Percentiles rank a stretch among this genome's conserved stretches.
These are phyloP conservation scores for Aspergillus conjunctus DNA, from an alignment of 495 filamentous ascomycete species.

Conservation along the genomic window DNA sequence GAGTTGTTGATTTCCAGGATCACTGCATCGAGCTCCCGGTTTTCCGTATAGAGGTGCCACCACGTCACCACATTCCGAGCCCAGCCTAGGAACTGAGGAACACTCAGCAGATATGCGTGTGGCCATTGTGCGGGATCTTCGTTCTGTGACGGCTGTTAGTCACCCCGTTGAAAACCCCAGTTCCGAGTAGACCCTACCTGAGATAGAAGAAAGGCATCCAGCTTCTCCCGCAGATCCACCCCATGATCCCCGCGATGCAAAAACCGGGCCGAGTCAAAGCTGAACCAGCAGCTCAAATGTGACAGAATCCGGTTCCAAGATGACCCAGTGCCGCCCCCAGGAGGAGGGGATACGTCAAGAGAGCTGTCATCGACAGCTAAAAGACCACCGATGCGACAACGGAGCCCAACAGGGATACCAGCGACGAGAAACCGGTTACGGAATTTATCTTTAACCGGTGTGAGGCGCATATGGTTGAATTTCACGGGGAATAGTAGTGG, in stretches of 20 bases:
- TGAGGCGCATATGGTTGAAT: slow-evolving; percentile 19
- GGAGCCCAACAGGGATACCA: slow-evolving; percentile 20
- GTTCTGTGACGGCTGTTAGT: slow-evolving; percentile 1
- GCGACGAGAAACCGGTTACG: slow-evolving; percentile 15
- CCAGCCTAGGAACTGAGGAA: slow-evolving; percentile 68
- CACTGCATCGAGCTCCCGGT: slow-evolving; percentile 62
- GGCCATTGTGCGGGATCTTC: slow-evolving; percentile 36
- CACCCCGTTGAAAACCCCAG: no score
- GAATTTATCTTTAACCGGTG: slow-evolving; percentile 18
- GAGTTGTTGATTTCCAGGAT: slow-evolving; percentile 81
- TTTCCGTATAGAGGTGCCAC: slow-evolving; percentile 72
- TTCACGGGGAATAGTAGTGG: slow-evolving; percentile 20
- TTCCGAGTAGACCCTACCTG: slow-evolving; percentile 2
- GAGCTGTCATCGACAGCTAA: slow-evolving; percentile 16
- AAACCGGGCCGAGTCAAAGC: slow-evolving; percentile 8
- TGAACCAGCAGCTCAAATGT: slow-evolving; percentile 20
- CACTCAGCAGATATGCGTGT: slow-evolving; percentile 68
- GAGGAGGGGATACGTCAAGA: slow-evolving; percentile 1
- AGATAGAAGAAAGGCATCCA: slow-evolving; percentile 15
- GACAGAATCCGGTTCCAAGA: slow-evolving; percentile 2
- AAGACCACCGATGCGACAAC: slow-evolving; percentile 15
- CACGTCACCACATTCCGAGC: slow-evolving; percentile 78
- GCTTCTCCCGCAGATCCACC: slow-evolving; percentile 18
- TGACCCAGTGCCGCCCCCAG: not conserved
- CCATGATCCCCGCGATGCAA: slow-evolving; percentile 20